These are phyloP conservation scores for Zygosaccharomyces gambellarensis DNA, from an alignment of 805 yeast species.

Conservation along the genomic window DNA sequence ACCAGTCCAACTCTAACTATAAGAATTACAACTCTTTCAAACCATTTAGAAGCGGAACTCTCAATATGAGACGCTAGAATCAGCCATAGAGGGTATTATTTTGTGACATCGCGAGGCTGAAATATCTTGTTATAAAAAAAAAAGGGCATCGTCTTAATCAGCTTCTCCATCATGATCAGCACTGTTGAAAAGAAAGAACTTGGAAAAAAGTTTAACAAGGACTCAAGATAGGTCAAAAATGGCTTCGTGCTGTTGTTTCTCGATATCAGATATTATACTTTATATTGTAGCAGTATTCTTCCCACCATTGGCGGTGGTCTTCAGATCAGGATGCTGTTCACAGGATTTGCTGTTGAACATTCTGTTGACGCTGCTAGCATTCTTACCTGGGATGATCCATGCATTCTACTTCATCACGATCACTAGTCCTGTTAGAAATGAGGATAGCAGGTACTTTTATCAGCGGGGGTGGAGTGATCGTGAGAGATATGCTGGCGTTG, in stretches of 20 bases:
- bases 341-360: slow-evolving; percentile 55
- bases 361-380: slow-evolving; percentile 64
- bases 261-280: slow-evolving; percentile 49
- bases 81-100: neutral
- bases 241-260: slow-evolving; percentile 27
- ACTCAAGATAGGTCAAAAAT: slow-evolving; percentile 4
- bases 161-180: neutral
- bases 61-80: slow-evolving; percentile 8
- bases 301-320: slow-evolving; percentile 71
- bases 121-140: neutral
- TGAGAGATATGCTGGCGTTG: slow-evolving; percentile 19
- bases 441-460: slow-evolving; percentile 25
- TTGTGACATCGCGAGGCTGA: slow-evolving; percentile 6
- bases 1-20: slow-evolving; percentile 8
- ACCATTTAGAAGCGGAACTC: slow-evolving; percentile 25
- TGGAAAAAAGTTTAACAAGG: neutral
- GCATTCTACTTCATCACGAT: slow-evolving; percentile 48
- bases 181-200: neutral
- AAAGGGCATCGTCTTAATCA: neutral
- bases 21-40: slow-evolving; percentile 21
- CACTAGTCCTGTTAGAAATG: slow-evolving; percentile 30
- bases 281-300: slow-evolving; percentile 56
- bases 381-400: slow-evolving; percentile 69
- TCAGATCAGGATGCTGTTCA: slow-evolving; percentile 58
- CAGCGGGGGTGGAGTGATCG: slow-evolving; percentile 34